Base-by-base conservation (phyloP, 306 rosid species). In the Vicia villosa region DNA sequence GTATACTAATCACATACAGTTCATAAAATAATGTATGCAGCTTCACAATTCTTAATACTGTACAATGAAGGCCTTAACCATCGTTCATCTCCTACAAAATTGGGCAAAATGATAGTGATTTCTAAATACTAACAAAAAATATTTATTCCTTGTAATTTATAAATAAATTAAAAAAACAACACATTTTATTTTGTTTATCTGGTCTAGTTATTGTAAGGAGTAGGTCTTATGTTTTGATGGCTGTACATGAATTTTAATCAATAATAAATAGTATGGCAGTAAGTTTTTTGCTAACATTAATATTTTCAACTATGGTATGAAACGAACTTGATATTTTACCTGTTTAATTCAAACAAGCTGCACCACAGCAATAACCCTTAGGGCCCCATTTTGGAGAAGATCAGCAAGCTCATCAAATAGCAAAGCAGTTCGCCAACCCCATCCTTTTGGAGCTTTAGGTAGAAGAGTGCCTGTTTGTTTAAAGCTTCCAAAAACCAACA, bases 351-450 rank as follows among this genome's bases (percentile, higher is more conserved):
- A 88, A 36, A 91, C 92, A 50, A 94, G 95, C 87, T 94, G 99
- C 77, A 94, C 90, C 15, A 88, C 91, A 65, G 92, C 97, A 32
- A 93, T 92, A 72, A 94, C 86, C 78, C 99, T 79, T 42, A 94
- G 74, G 74, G 91, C 86, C 37, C 96, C 99, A 20, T 87, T 89
- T 86, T 94, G 99, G 60, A 91, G 97, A 79, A 88, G 89, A 83
- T 94, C 97, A 0, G 82, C 77, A 45, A 94, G 96, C 74, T 94
- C 99, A 13, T 94, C 91, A 75, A 91, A 94, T 42, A 88, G 78
- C 72, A 90, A 84, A 55, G 99, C 96, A 52, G 95, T 91, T 73
- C 97, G 88, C 99, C 99, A 94, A 46, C 99, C 99, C 99, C 99
- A 94, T 65, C 99, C 96, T 76, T 94, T 94, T 3, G 99, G 99